Conservation (phyloP, 2,329 filamentous ascomycete genomes). For the Talaromyces funiculosus region DNA sequence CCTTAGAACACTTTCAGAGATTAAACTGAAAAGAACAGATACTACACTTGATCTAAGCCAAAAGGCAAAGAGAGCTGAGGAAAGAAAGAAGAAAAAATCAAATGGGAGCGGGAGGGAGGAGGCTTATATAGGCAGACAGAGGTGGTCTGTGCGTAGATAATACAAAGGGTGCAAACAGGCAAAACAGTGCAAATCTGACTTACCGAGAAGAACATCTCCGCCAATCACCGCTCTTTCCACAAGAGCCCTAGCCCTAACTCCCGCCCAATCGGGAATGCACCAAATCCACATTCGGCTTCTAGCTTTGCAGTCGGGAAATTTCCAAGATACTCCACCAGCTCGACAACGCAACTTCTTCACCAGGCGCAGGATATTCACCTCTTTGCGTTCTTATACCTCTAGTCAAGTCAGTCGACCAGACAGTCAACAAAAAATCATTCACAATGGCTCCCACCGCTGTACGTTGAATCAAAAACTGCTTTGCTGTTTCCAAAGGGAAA, state of each 20-base stretch:
- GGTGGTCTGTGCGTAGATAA: slow-evolving; percentile 18
- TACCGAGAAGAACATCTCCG: background rate
- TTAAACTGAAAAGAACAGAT: slow-evolving; percentile 98
- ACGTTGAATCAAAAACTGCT: slow-evolving; percentile 70
- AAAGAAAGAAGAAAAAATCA: slow-evolving; percentile 41
- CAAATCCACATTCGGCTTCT: background rate
- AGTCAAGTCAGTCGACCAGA: slow-evolving; percentile 15
- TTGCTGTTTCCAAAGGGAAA: slow-evolving; percentile 67
- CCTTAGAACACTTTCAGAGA: slow-evolving; percentile 78
- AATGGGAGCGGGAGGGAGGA: slow-evolving; percentile 21
- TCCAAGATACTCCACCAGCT: slow-evolving; percentile 24
- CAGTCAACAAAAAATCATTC: slow-evolving; percentile 35
- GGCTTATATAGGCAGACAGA: slow-evolving; percentile 26
- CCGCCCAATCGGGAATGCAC: slow-evolving; percentile 21
- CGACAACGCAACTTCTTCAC: slow-evolving; percentile 17
- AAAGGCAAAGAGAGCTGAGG: slow-evolving; percentile 51
- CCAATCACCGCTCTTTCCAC: background rate
- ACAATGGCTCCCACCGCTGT: slow-evolving; percentile 85
- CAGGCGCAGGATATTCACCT: slow-evolving; percentile 82
- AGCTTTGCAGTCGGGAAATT: slow-evolving; percentile 16
- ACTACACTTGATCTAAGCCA: slow-evolving; percentile 90
- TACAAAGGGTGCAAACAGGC: background rate
- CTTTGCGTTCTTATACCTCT: slow-evolving; percentile 60
- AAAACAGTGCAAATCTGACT: background rate
- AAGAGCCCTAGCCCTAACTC: slow-evolving; percentile 21